phyloP scores from a whole-genome alignment of 768 basidiomycete genomes.

The Russula lepida region DNA sequence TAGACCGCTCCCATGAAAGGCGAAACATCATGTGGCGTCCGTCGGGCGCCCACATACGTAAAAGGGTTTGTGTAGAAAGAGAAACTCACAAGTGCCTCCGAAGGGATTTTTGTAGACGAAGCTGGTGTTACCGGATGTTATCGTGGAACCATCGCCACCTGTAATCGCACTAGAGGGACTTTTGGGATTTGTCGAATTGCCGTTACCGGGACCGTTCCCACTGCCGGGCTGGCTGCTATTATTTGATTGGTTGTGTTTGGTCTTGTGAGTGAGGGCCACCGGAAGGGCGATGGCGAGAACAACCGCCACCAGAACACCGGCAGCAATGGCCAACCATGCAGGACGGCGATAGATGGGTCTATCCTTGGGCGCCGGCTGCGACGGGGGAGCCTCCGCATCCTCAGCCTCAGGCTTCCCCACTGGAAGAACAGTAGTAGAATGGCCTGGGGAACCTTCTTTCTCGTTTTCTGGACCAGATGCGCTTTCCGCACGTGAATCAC shows the following conservation, averaged over 20 bases:
- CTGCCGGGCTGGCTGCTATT: not conserved
- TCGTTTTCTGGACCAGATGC: not conserved
- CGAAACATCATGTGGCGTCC: not conserved
- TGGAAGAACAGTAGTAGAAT: not conserved
- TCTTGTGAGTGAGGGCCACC: slow-evolving; percentile 6
- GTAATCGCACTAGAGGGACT: slow-evolving; percentile 5
- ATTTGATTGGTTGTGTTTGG: not conserved
- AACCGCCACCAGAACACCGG: slow-evolving; percentile 4
- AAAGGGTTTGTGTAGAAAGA: not conserved
- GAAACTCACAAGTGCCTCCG: slow-evolving; percentile 36
- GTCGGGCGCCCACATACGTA: not conserved
- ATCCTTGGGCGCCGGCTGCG: not conserved
- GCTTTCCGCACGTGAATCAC: not conserved
- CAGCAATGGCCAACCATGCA: not conserved
- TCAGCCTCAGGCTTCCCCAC: not conserved
- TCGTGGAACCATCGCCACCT: slow-evolving; percentile 21
- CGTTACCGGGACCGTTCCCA: not conserved
- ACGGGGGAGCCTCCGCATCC: not conserved
- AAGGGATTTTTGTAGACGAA: slow-evolving; percentile 40
- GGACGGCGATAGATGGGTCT: slow-evolving; percentile 3
- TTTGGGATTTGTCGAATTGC: not conserved
- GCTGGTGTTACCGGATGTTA: slow-evolving; percentile 35
- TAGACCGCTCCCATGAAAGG: not conserved
- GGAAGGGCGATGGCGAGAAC: slow-evolving; percentile 7
- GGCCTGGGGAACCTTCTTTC: not conserved